Evolutionary conservation across 257 asterid species (phyloP).

Genomic region (Lantana camara): DNA sequence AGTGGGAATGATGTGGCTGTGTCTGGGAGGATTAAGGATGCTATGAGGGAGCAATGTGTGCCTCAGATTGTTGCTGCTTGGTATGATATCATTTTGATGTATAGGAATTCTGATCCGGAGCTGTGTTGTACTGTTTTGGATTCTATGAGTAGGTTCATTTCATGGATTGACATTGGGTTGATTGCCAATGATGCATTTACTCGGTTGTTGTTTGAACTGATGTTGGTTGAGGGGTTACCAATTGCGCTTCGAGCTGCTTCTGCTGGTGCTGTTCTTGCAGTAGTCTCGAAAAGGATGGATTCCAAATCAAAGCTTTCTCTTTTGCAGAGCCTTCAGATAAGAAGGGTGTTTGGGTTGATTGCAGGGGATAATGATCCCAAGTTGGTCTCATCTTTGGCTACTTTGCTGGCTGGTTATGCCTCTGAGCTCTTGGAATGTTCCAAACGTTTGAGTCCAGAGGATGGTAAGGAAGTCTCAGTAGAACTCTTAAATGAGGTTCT

Average conservation of each 20-base stretch:
- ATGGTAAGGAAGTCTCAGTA: slow-evolving; percentile 56
- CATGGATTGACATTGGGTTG: slow-evolving; percentile 96
- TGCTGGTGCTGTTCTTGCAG: slow-evolving; percentile 70
- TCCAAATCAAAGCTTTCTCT: slow-evolving; percentile 68
- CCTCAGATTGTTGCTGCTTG: slow-evolving; percentile 80
- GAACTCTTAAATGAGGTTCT: slow-evolving; percentile 86
- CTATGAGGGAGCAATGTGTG: slow-evolving; percentile 92
- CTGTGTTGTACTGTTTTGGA: slow-evolving; percentile 75
- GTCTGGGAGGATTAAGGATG: slow-evolving; percentile 80
- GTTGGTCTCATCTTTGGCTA: slow-evolving; percentile 64
- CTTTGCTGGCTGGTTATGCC: slow-evolving; percentile 86
- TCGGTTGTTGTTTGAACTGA: slow-evolving; percentile 70
- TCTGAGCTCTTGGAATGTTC: slow-evolving; percentile 80
- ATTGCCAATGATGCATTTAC: slow-evolving; percentile 70
- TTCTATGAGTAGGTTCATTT: slow-evolving; percentile 68
- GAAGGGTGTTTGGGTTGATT: slow-evolving; percentile 76
- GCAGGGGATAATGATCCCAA: slow-evolving; percentile 60
- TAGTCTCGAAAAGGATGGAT: slow-evolving; percentile 90
- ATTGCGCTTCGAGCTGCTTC: slow-evolving; percentile 81
- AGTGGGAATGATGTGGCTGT: slow-evolving; percentile 62
- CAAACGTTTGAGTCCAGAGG: slow-evolving; percentile 62
- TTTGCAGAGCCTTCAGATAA: slow-evolving; percentile 69
- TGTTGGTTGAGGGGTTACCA: slow-evolving; percentile 59
- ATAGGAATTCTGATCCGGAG: slow-evolving; percentile 68
- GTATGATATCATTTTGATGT: slow-evolving; percentile 66